Base-by-base conservation (phyloP, 495 filamentous ascomycete species). In the Elasticomyces elasticus region DNA sequence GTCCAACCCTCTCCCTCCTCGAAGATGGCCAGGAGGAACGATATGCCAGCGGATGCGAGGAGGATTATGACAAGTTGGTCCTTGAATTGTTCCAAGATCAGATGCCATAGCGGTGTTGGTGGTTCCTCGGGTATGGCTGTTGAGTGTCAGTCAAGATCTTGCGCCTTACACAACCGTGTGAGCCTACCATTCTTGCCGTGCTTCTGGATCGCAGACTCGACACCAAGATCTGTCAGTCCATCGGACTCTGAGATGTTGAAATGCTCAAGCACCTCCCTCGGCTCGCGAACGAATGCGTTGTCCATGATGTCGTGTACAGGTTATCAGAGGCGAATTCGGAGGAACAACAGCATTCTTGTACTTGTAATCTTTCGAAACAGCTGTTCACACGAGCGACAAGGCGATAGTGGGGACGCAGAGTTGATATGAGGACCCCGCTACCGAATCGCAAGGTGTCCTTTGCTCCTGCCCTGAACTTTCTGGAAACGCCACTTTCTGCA, bases 41-140 rank as follows among this genome's bases (percentile, higher is more conserved):
- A 97, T 40, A 99, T 79, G n/a, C 79, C 87, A 5, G 94, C 94
- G 15, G 90, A 96, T 40, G 81, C 92, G 45, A 99, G 74, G 3
- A 99, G 78, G 63, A 99, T 99, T 51, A 99, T 78, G 51, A 99
- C 94, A 1, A 99, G 79, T 70, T 99, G 94, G 66, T 99, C 94
- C 71, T 99, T 95, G 76, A 99, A 99, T 70, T 99, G 94, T 69
- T 99, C 94, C 49, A 97, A 75, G 38, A 99, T 84, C 55, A 99
- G 81, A 68, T 95, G 77, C 91, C 92, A 99, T 43, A 99, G 65
- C 31, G 94, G 94, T 15, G 92, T 97, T n/a, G 94, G 87, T 40
- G 94, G 90, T 49, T 97, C 94, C 71, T 99, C 92, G 15, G 88
- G 84, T 52, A 99, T 81, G 50, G 89, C 92, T 97, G 40, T 19